Conservation (phyloP, 2,329 filamentous ascomycete genomes). For the Aspergillus cejpii region DNA sequence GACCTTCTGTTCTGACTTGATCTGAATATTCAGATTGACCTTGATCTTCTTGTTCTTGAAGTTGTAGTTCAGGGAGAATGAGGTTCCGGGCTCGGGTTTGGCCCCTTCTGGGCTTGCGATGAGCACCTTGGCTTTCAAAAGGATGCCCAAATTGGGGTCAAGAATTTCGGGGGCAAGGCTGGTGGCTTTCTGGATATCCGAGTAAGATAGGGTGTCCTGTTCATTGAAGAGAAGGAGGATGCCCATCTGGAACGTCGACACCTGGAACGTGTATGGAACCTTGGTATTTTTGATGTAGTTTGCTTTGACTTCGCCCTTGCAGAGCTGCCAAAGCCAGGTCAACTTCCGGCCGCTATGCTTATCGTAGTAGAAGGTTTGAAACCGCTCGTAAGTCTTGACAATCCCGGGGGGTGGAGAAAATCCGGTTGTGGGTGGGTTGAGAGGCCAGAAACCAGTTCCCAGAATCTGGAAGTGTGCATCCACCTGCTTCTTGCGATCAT, state of each 20-base stretch:
- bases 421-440: constrained; percentile 76
- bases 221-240: constrained; percentile 94
- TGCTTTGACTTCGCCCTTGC: constrained; percentile 92
- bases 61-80: constrained; percentile 79
- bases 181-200: constrained; percentile 78
- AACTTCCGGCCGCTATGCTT: constrained; percentile 96
- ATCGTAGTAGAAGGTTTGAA: constrained; percentile 84
- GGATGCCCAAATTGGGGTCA: constrained; percentile 76
- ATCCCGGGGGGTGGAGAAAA: constrained; percentile 85
- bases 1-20: constrained; percentile 93
- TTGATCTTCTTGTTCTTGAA: constrained; percentile 99
- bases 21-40: constrained; percentile 88
- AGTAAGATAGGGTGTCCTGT: constrained; percentile 73
- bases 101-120: constrained; percentile 62
- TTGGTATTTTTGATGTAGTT: constrained; percentile 87
- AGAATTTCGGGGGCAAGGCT: constrained; percentile 73
- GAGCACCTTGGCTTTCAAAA: constrained; percentile 90
- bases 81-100: constrained; percentile 70
- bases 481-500: constrained; percentile 60
- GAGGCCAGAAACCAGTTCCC: constrained; percentile 94
- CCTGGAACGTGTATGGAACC: constrained; percentile 91
- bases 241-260: constrained; percentile 97
- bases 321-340: constrained; percentile 96
- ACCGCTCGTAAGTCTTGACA: constrained; percentile 79
- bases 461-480: constrained; percentile 90